Base-by-base conservation (phyloP, 305 asterid genomes). In the Euphrasia arctica region DNA sequence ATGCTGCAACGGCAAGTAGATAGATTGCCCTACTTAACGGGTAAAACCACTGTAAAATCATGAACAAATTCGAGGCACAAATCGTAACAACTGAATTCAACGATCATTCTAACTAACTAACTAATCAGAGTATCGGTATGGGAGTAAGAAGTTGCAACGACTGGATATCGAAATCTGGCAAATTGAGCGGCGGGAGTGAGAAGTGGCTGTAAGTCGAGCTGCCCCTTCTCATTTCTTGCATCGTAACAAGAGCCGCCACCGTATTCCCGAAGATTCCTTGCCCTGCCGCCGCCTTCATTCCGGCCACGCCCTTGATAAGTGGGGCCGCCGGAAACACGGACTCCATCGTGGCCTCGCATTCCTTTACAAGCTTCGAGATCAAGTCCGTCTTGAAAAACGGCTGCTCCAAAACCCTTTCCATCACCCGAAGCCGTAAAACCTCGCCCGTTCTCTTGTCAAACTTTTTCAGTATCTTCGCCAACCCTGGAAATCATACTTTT, bases 361-460 rank as follows among this genome's bases (percentile, higher is more conserved):
- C 95, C 77, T 78, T 93, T 13, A 88, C 85, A 11, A 90, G 92
- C 86, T 88, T 90, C 5, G 99, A 88, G 69, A 93, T 80, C 18
- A 79, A 66, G 14, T 88, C 99, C 0, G 95, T 93, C 2, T 95
- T 90, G 80, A 86, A 93, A 56, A 93, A 93, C 1, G 99, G 99
- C 71, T 93, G 96, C 18, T 72, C 68, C 13, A 86, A 63, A 9
- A 88, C 92, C 52, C 82, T 93, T 51, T 90, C 91, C 69, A 88
- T 90, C 74, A 90, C 84, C 2, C 88, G 88, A 48, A 78, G 72
- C 9, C 95, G 86, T 60, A 90, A 41, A 7, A 88, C 82, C 22
- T 96, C 96, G 25, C 97, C 99, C 2, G 95, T 90, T 72, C 93
- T 74, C 73, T 93, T 93, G 81, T 93, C 97, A 57, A 80, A 86